Percentiles rank a stretch among this genome's conserved stretches.
Conservation (phyloP, 306 rosid species). For the Carpinus viminea region DNA sequence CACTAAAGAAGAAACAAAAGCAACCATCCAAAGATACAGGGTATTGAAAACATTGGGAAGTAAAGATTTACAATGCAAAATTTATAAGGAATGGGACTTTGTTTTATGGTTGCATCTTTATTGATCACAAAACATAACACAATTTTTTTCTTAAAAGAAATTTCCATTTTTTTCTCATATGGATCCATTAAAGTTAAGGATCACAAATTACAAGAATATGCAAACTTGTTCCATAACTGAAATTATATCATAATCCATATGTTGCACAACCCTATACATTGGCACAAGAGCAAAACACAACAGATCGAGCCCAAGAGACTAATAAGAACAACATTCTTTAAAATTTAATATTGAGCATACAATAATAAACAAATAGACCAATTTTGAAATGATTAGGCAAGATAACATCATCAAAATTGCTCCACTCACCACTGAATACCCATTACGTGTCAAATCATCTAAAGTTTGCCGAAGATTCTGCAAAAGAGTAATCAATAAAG, state of each 20-base stretch:
- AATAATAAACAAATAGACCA: background rate
- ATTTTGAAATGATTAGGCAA: background rate
- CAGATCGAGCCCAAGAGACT: background rate
- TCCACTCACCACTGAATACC: slow-evolving; percentile 86
- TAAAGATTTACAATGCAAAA: too few relatives aligned
- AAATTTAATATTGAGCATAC: background rate
- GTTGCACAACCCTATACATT: background rate
- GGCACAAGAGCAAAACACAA: background rate
- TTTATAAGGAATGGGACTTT: too few relatives aligned
- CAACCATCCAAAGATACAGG: too few relatives aligned
- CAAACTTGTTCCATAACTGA: background rate
- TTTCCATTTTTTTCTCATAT: background rate
- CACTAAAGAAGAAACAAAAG: too few relatives aligned
- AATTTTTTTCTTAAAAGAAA: background rate
- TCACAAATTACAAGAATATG: background rate
- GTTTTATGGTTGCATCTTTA: background rate
- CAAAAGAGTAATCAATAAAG: slow-evolving; percentile 26
- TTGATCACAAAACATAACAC: background rate
- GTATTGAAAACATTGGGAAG: background rate
- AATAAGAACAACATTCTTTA: background rate
- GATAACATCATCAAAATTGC: slow-evolving; percentile 17
- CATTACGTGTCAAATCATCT: slow-evolving; percentile 81
- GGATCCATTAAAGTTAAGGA: background rate
- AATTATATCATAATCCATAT: background rate
- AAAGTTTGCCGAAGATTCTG: slow-evolving; percentile 97